phyloP scores from a whole-genome alignment of 768 basidiomycete species.

The Lepiota venenata region DNA sequence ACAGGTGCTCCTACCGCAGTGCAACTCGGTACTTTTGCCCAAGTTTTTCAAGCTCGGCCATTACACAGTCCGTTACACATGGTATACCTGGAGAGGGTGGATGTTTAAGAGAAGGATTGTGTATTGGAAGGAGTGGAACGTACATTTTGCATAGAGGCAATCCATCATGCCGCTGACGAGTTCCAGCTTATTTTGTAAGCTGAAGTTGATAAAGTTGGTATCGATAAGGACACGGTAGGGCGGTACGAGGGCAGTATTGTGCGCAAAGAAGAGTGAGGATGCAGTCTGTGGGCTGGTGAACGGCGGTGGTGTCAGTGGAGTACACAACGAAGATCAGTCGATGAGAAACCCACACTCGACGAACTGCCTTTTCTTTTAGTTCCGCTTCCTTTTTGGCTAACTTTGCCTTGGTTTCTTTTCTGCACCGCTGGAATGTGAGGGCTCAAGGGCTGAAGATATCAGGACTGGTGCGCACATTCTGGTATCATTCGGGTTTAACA shows the following conservation, averaged over 20 bases:
- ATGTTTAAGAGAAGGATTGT: constrained; percentile 4
- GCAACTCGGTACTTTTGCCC: constrained; percentile 95
- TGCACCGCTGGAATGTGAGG: constrained; percentile 27
- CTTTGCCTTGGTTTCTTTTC: constrained; percentile 92
- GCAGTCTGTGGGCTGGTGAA: constrained; percentile 69
- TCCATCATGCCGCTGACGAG: constrained; percentile 99
- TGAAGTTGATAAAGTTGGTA: constrained; percentile 99
- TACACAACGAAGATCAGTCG: constrained; percentile 6
- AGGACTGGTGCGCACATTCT: constrained; percentile 53
- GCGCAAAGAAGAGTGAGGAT: constrained; percentile 91
- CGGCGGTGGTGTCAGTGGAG: constrained; percentile 9
- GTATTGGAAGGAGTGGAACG: constrained; percentile 3
- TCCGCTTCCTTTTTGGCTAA: constrained; percentile 83
- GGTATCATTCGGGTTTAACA: constrained; percentile 92
- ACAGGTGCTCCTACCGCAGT: constrained; percentile 62
- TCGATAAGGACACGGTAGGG: constrained; percentile 97
- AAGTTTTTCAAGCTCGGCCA: constrained; percentile 97
- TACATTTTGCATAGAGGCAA: constrained; percentile 96
- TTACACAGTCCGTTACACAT: constrained; percentile 98
- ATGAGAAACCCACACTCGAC: constrained; percentile 64
- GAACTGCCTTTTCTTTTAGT: constrained; percentile 73
- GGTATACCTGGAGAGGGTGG: constrained; percentile 71
- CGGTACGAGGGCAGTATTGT: constrained; percentile 93
- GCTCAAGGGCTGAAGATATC: constrained; percentile 2
- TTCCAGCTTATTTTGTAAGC: constrained; percentile 96